These are phyloP conservation scores for Isabelozyma gotoi DNA, from an alignment of 805 yeast species.

Conservation along the genomic window DNA sequence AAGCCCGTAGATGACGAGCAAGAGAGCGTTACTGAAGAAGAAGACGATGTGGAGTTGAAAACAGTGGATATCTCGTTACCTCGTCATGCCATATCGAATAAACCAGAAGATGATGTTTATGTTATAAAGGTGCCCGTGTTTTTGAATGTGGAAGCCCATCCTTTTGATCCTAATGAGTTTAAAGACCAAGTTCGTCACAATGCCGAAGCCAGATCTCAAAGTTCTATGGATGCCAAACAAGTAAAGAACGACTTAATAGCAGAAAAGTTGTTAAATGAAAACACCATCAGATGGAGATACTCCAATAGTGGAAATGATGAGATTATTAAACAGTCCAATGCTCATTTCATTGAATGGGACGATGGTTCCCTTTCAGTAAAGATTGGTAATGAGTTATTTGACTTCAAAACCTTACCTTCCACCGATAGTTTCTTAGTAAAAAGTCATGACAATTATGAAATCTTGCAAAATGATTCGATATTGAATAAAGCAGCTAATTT, in stretches of 20 bases:
- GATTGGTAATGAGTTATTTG: slow-evolving; percentile 85
- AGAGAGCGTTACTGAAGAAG: slow-evolving; percentile 23
- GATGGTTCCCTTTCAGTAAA: slow-evolving; percentile 88
- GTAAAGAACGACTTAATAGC: slow-evolving; percentile 50
- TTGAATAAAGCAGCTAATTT: slow-evolving; percentile 68
- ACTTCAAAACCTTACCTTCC: slow-evolving; percentile 61
- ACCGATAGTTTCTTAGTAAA: slow-evolving; percentile 72
- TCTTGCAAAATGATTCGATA: slow-evolving; percentile 67
- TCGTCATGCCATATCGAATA: slow-evolving; percentile 46
- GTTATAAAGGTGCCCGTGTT: slow-evolving; percentile 78
- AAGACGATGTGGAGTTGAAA: slow-evolving; percentile 32
- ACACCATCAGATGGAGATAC: slow-evolving; percentile 93
- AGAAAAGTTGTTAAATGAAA: slow-evolving; percentile 69
- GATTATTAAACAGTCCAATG: slow-evolving; percentile 81
- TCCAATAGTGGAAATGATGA: slow-evolving; percentile 70
- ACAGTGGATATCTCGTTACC: slow-evolving; percentile 42
- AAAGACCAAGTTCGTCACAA: slow-evolving; percentile 47
- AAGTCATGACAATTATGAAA: slow-evolving; percentile 68
- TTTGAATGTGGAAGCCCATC: slow-evolving; percentile 76
- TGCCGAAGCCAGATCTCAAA: slow-evolving; percentile 25
- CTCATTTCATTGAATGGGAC: slow-evolving; percentile 90
- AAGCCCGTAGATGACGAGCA: slow-evolving; percentile 11
- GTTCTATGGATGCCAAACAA: slow-evolving; percentile 37
- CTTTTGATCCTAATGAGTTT: slow-evolving; percentile 76
- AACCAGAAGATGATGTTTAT: slow-evolving; percentile 37